Percentiles rank a stretch among this genome's conserved stretches.
These are phyloP conservation scores for Hygrocybe punicea DNA, from an alignment of 768 basidiomycete species.

Conservation along the genomic window DNA sequence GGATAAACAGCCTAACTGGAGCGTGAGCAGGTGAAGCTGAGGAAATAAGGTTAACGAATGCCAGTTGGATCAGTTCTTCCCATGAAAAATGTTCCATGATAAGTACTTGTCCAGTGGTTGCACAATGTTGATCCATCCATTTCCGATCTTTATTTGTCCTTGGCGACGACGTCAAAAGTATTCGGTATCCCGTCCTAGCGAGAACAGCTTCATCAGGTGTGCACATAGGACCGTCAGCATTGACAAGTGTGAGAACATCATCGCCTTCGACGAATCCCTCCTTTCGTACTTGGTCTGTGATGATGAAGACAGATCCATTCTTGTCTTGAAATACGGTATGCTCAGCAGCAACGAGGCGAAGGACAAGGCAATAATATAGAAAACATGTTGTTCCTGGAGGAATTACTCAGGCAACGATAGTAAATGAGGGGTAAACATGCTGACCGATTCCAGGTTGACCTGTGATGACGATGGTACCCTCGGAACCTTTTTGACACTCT, in stretches of 20 bases:
- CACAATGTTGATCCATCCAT: slow-evolving; percentile 7
- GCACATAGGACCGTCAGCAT: slow-evolving; percentile 1
- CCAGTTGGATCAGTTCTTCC: neutral
- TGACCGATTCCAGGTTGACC: too few species aligned
- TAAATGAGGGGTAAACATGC: slow-evolving; percentile 1
- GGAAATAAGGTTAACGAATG: slow-evolving; percentile 2
- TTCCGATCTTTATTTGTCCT: slow-evolving; percentile 3
- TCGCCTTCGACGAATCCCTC: neutral
- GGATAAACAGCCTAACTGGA: slow-evolving; percentile 7
- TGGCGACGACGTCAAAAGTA: slow-evolving; percentile 3
- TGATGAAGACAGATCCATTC: slow-evolving; percentile 5
- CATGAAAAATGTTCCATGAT: slow-evolving; percentile 4
- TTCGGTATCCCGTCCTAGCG: neutral
- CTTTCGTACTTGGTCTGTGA: slow-evolving; percentile 3
- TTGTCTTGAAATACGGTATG: slow-evolving; percentile 10
- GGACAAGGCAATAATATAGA: slow-evolving; percentile 10
- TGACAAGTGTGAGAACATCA: slow-evolving; percentile 11
- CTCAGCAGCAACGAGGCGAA: slow-evolving; percentile 11
- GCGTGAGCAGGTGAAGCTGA: slow-evolving; percentile 2
- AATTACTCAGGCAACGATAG: neutral
- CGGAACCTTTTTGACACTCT: too few species aligned
- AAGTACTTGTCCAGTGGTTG: neutral
- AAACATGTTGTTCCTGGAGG: slow-evolving; percentile 8
- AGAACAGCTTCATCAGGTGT: neutral
- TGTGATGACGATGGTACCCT: too few species aligned